phyloP scores from a whole-genome alignment of 2,329 filamentous ascomycete genomes.

The Talaromyces sp. region DNA sequence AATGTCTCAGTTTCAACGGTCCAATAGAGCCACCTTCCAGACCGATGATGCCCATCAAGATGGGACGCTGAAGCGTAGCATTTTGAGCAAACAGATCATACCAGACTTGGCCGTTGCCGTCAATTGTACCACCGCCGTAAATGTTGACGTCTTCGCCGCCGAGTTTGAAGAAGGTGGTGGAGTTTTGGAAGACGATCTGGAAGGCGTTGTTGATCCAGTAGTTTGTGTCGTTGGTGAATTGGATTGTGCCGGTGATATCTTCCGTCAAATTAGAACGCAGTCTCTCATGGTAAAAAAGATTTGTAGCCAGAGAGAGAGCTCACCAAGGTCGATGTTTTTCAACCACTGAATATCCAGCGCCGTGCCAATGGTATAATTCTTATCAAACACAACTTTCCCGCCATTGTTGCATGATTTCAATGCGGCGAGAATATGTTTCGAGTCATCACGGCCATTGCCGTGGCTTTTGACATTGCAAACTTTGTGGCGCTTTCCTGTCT shows the following conservation, averaged over 20 bases:
- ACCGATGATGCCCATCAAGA: conserved; percentile 57
- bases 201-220: conserved; percentile 67
- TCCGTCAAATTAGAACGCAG: not conserved
- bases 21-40: conserved; percentile 57
- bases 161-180: conserved; percentile 64
- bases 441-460: conserved; percentile 45
- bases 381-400: conserved; percentile 58
- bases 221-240: conserved; percentile 64
- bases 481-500: conserved; percentile 24
- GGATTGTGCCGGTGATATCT: conserved; percentile 59
- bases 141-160: conserved; percentile 65
- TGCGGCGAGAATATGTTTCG: conserved; percentile 52
- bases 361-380: conserved; percentile 61
- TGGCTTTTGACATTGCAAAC: conserved; percentile 30
- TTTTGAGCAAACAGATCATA: conserved; percentile 61
- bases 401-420: conserved; percentile 61
- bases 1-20: conserved; percentile 59
- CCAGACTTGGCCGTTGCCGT: conserved; percentile 64
- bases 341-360: conserved; percentile 65
- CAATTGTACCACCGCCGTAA: conserved; percentile 61
- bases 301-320: conserved; percentile 16
- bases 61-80: conserved; percentile 57
- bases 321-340: conserved; percentile 60
- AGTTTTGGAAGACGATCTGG: conserved; percentile 63
- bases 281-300: not conserved